Percentiles rank a stretch among this genome's conserved stretches.
Evolutionary conservation across 169 alveolate species (phyloP).

Genomic region (Amoebophrya sp.): DNA sequence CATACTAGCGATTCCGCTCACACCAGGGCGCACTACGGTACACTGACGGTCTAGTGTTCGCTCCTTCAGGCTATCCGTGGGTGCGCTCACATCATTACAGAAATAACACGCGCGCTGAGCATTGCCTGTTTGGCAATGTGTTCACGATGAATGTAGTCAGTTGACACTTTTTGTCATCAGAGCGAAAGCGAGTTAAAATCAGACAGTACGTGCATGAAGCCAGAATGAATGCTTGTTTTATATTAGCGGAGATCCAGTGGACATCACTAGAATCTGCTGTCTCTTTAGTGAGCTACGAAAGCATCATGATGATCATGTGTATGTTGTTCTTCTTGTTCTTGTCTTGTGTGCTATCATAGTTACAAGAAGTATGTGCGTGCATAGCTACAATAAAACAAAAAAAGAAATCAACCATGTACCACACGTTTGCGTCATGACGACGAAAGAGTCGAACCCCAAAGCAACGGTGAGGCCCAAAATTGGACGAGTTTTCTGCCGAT

Average conservation of each 20-base stretch:
- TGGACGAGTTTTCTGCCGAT: conserved; percentile 48
- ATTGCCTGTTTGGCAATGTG: too few species aligned
- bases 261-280: too few species aligned
- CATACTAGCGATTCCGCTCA: conserved; percentile 61
- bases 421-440: conserved; percentile 73
- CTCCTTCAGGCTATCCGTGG: conserved; percentile 67
- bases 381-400: not conserved
- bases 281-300: too few species aligned
- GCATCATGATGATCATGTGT: too few species aligned
- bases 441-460: conserved; percentile 84
- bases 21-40: conserved; percentile 88
- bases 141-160: too few species aligned
- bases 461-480: conserved; percentile 80
- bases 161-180: too few species aligned
- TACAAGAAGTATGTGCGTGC: too few species aligned
- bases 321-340: not conserved
- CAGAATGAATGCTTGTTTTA: too few species aligned
- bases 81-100: conserved; percentile 85
- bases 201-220: too few species aligned
- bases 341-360: too few species aligned
- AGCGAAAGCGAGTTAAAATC: too few species aligned
- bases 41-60: conserved; percentile 86
- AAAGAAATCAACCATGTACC: conserved; percentile 45
- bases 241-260: too few species aligned
- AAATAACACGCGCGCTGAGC: conserved; percentile 82